These are phyloP conservation scores for Geosmithia putterillii DNA, from an alignment of 2,329 filamentous ascomycete genomes.

Conservation along the genomic window DNA sequence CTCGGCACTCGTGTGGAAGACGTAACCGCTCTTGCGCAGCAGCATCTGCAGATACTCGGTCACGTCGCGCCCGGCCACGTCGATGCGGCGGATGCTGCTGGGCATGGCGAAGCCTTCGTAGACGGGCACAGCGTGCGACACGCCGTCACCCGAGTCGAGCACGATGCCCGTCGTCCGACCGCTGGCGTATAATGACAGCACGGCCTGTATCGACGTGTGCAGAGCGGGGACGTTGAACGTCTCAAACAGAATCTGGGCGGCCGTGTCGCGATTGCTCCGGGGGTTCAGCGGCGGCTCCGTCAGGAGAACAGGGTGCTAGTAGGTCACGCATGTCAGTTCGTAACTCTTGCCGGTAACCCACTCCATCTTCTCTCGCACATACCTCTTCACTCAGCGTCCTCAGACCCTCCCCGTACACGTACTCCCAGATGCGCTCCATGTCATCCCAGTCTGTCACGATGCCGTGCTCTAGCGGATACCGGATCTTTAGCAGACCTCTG, in stretches of 20 bases:
- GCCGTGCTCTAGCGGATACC: slow-evolving; percentile 90
- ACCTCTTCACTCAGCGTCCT: slow-evolving; percentile 97
- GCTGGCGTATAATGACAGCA: slow-evolving; percentile 89
- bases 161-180: slow-evolving; percentile 94
- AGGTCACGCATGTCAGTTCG: slow-evolving; percentile 7
- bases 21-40: slow-evolving; percentile 80
- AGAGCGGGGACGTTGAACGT: slow-evolving; percentile 96
- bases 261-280: slow-evolving; percentile 86
- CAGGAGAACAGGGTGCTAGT: slow-evolving; percentile 91
- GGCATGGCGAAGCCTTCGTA: slow-evolving; percentile 97
- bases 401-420: slow-evolving; percentile 89
- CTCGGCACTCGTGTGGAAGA: slow-evolving; percentile 96
- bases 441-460: slow-evolving; percentile 99
- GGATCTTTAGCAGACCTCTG: slow-evolving; percentile 86
- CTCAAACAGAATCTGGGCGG: slow-evolving; percentile 95
- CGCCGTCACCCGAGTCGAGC: slow-evolving; percentile 87
- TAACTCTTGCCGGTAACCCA: no score
- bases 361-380: slow-evolving; percentile 4
- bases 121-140: slow-evolving; percentile 93
- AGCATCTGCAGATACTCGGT: slow-evolving; percentile 90
- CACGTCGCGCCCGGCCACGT: slow-evolving; percentile 90
- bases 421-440: slow-evolving; percentile 99
- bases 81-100: slow-evolving; percentile 87
- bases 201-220: slow-evolving; percentile 94
- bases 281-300: slow-evolving; percentile 96